These are phyloP conservation scores for Astrothelium macrocarpum DNA, from an alignment of 495 filamentous ascomycete genomes.

Conservation along the genomic window DNA sequence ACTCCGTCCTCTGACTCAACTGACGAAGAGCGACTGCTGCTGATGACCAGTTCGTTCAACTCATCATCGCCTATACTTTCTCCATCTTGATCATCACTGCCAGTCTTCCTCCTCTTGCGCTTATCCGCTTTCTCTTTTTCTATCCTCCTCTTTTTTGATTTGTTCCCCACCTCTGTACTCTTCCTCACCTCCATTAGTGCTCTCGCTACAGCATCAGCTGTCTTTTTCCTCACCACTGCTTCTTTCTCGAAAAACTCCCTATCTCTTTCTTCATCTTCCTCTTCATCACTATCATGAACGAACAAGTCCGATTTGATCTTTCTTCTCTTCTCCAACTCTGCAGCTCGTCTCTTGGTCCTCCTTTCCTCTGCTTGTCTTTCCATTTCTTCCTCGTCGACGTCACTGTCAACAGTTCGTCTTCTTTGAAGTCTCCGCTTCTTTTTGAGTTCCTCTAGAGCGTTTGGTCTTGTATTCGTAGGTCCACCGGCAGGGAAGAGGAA, in stretches of 20 bases:
- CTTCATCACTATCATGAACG: slow-evolving; percentile 70
- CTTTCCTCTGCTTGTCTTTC: slow-evolving; percentile 37
- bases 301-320: slow-evolving; percentile 79
- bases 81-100: slow-evolving; percentile 13
- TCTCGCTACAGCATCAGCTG: slow-evolving; percentile 40
- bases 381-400: slow-evolving; percentile 39
- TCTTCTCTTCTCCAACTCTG: slow-evolving; percentile 42
- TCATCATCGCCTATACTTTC: slow-evolving; percentile 23
- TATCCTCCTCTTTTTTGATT: slow-evolving; percentile 20
- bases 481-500: slow-evolving; percentile 61
- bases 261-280: slow-evolving; percentile 55
- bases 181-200: slow-evolving; percentile 33
- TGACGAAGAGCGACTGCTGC: slow-evolving; percentile 13
- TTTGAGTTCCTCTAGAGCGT: slow-evolving; percentile 42
- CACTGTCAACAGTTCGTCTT: slow-evolving; percentile 30
- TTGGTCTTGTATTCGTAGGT: slow-evolving; percentile 44
- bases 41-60: slow-evolving; percentile 16
- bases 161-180: slow-evolving; percentile 12
- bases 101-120: background rate
- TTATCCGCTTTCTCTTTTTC: background rate
- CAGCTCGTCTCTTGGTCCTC: slow-evolving; percentile 31
- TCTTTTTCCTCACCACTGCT: slow-evolving; percentile 43
- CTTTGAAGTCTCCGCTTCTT: slow-evolving; percentile 42
- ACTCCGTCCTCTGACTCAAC: slow-evolving; percentile 9
- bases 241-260: slow-evolving; percentile 63